Evolutionary conservation across 495 filamentous ascomycete species (phyloP).

Genomic region (Lasiosphaeria ovina): DNA sequence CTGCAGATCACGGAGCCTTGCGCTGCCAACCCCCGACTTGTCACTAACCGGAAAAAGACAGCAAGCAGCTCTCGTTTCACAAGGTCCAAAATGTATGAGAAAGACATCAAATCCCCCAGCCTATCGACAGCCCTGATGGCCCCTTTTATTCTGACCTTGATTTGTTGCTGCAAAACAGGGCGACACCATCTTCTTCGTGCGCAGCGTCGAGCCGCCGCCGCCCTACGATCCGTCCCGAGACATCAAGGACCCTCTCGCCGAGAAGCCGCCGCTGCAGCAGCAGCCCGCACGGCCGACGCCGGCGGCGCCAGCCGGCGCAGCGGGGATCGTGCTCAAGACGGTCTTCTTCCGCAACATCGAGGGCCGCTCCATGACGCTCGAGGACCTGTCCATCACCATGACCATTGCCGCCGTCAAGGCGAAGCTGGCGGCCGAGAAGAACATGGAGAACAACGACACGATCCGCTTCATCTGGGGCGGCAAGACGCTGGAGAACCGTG

Average conservation of each 20-base stretch:
- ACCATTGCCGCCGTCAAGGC: not conserved
- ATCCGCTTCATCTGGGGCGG: not conserved
- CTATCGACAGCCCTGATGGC: too few species aligned
- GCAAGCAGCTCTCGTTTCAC: not conserved
- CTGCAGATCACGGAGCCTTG: too few species aligned
- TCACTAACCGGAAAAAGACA: not conserved
- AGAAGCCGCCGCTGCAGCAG: not conserved
- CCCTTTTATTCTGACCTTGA: not conserved
- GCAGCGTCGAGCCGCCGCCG: not conserved
- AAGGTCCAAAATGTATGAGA: not conserved
- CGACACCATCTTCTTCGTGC: constrained; percentile 1
- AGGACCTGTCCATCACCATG: not conserved
- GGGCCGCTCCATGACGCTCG: not conserved
- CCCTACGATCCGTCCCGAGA: not conserved
- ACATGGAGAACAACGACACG: not conserved
- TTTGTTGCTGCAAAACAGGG: not conserved
- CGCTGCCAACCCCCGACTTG: too few species aligned
- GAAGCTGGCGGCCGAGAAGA: not conserved
- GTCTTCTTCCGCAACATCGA: not conserved
- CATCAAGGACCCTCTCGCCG: not conserved
- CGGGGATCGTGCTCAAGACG: not conserved
- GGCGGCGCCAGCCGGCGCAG: not conserved
- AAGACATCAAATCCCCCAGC: not conserved
- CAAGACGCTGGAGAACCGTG: not conserved
- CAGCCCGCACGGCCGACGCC: not conserved